Evolutionary conservation across 2,329 filamentous ascomycete species (phyloP), one percentile per base, ranked within the genome.

Genomic region (Trichoderma sp.): DNA sequence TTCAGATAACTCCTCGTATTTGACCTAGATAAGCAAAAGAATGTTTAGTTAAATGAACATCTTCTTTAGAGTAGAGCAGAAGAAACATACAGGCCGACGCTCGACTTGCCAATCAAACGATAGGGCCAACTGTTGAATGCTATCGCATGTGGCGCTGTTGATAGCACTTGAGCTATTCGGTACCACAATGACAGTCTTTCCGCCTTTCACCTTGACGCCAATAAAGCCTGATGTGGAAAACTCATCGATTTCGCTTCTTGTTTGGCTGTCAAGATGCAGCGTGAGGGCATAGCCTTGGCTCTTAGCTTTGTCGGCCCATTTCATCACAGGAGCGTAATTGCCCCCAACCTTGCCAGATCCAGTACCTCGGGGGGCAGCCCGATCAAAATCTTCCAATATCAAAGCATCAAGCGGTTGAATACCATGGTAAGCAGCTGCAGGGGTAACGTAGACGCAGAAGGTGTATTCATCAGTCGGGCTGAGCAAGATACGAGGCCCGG

Each of bases 191-290:
- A 34, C 56, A 11, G 39, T 34, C 14, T 54, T 18, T 1, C 58
- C 58, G 16, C 64, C 69, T 6, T 34, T 52, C 52, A 85, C 88
- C 37, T 83, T 84, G 13, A 90, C 84, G 2, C 89, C 90, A 67
- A 91, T 84, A 74, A 92, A 91, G 0, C 87, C 89, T 18, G 84
- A 86, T 0, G 89, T 91, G 4, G 86, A 89, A 75, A 91, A 92
- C 78, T 92, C 90, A 68, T 92, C 90, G 51, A 92, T 84, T 72
- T 87, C 85, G 2, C 81, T 86, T 51, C 87, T 80, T 6, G 88
- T 90, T 75, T 85, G 84, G 74, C 87, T 89, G 77, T 92, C 90
- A 59, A 92, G 78, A 74, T 92, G 90, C 68, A 92, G 78, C 0
- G 89, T 91, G 68, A 92, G 90, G 1, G 87, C 87, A 74, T 84